A percentile compares a stretch with the other conserved stretches of the same genome.
phyloP scores from a whole-genome alignment of 2,329 filamentous ascomycete species.

The Hirsutella rhossiliensis region DNA sequence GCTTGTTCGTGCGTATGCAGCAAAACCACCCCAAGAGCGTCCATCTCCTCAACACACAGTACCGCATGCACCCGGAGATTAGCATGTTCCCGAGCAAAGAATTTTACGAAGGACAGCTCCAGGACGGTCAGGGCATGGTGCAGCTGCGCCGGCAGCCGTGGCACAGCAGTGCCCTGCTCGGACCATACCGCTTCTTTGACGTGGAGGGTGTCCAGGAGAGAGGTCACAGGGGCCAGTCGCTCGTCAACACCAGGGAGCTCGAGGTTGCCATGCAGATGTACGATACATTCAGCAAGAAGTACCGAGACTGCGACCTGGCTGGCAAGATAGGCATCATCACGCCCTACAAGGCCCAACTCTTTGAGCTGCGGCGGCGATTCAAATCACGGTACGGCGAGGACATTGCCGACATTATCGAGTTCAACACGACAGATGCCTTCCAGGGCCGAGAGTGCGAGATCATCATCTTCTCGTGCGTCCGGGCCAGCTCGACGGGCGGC shows the following conservation, averaged over 20 bases:
- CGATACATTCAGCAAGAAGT: slow-evolving; percentile 65
- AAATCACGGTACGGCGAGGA: slow-evolving; percentile 56
- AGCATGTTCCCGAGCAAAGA: slow-evolving; percentile 79
- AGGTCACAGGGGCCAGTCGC: slow-evolving; percentile 73
- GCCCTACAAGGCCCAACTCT: slow-evolving; percentile 89
- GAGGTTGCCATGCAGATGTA: slow-evolving; percentile 80
- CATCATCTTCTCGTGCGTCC: slow-evolving; percentile 97
- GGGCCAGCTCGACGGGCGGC: slow-evolving; percentile 81
- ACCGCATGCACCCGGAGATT: slow-evolving; percentile 98
- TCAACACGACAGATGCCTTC: slow-evolving; percentile 98
- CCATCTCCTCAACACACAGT: slow-evolving; percentile 92
- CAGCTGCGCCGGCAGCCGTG: slow-evolving; percentile 65
- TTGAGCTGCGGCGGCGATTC: slow-evolving; percentile 68
- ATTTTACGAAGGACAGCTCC: slow-evolving; percentile 81
- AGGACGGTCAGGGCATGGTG: slow-evolving; percentile 78
- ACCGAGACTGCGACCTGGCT: slow-evolving; percentile 53
- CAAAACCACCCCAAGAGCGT: slow-evolving; percentile 78
- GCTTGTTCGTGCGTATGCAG: slow-evolving; percentile 97
- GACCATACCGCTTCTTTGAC: slow-evolving; percentile 95
- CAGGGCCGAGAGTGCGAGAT: slow-evolving; percentile 94
- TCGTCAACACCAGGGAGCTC: slow-evolving; percentile 81
- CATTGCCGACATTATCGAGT: slow-evolving; percentile 75
- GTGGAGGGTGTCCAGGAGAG: slow-evolving; percentile 77
- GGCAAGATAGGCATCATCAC: slow-evolving; percentile 95
- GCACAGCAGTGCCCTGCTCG: slow-evolving; percentile 72